Evolutionary conservation across 768 basidiomycete genomes (phyloP).

Genomic region (Podaxis mareebaensis): DNA sequence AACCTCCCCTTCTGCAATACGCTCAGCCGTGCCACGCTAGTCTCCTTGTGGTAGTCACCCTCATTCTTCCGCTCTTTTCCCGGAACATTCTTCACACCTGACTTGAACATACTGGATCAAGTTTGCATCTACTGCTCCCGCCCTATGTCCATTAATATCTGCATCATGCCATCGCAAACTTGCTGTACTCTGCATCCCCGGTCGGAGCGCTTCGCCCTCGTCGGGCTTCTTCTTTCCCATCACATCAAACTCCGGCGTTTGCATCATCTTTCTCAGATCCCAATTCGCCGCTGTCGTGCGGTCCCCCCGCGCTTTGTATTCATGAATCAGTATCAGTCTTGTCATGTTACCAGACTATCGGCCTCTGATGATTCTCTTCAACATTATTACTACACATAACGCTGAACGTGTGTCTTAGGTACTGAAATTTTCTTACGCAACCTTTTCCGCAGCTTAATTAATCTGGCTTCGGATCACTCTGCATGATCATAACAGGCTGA

Average conservation of each 20-base stretch:
- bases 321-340: not conserved
- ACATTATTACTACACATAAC: not conserved
- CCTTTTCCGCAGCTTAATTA: conserved; percentile 10
- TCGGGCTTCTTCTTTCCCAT: not conserved
- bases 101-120: not conserved
- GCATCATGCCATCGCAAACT: not conserved
- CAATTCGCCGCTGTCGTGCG: not conserved
- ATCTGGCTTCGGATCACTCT: conserved; percentile 15
- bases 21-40: not conserved
- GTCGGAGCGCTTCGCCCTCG: conserved; percentile 7
- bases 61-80: not conserved
- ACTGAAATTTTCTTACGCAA: not conserved
- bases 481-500: not conserved
- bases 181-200: conserved; percentile 6
- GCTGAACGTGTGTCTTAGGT: not conserved
- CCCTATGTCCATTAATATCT: conserved; percentile 4
- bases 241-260: not conserved
- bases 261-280: not conserved
- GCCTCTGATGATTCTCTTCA: not conserved
- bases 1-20: not conserved
- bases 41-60: not conserved
- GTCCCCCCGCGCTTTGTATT: not conserved
- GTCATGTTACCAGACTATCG: not conserved
- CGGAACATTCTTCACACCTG: not conserved
- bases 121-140: not conserved